Percentiles rank a stretch among this genome's conserved stretches.
These are phyloP conservation scores for Geranomyces variabilis DNA, from an alignment of 192 early-diverging fungal genomes.

Conservation along the genomic window DNA sequence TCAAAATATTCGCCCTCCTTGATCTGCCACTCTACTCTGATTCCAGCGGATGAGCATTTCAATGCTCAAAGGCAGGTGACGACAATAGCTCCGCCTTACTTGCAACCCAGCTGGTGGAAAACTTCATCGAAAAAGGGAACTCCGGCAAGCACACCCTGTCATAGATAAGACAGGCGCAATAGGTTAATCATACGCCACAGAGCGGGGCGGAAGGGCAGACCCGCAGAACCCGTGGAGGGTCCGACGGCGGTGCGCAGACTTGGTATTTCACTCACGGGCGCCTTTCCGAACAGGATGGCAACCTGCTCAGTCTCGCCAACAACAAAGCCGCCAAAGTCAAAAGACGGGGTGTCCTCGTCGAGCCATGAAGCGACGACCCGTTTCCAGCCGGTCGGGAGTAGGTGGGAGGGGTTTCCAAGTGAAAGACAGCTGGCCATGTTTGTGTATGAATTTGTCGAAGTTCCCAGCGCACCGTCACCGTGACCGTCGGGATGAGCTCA, in stretches of 20 bases:
- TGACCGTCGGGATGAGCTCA: too few relatives aligned
- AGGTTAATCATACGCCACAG: neutral
- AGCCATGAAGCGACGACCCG: slow-evolving; percentile 80
- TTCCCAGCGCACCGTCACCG: too few relatives aligned
- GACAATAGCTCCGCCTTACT: slow-evolving; percentile 46
- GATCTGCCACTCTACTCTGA: slow-evolving; percentile 82
- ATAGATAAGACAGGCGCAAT: too few relatives aligned
- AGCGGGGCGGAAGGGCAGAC: too few relatives aligned
- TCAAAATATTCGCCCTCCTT: slow-evolving; percentile 81
- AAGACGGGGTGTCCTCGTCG: slow-evolving; percentile 93
- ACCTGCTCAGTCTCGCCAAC: slow-evolving; percentile 84
- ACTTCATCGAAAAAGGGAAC: slow-evolving; percentile 96
- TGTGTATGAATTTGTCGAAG: too few relatives aligned
- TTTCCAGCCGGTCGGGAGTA: slow-evolving; percentile 78
- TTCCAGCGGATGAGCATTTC: neutral
- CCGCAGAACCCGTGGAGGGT: too few relatives aligned
- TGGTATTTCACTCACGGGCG: slow-evolving; percentile 39
- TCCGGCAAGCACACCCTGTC: slow-evolving; percentile 84
- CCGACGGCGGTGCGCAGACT: too few relatives aligned
- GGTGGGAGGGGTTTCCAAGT: slow-evolving; percentile 50
- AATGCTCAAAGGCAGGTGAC: slow-evolving; percentile 6
- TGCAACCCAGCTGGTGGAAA: slow-evolving; percentile 87
- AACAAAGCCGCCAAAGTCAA: slow-evolving; percentile 97
- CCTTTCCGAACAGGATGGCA: slow-evolving; percentile 88
- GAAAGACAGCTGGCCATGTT: slow-evolving; percentile 2